These are phyloP conservation scores for Echinochloa phyllopogon DNA, from an alignment of 176 grass and related monocot genomes.

Conservation along the genomic window DNA sequence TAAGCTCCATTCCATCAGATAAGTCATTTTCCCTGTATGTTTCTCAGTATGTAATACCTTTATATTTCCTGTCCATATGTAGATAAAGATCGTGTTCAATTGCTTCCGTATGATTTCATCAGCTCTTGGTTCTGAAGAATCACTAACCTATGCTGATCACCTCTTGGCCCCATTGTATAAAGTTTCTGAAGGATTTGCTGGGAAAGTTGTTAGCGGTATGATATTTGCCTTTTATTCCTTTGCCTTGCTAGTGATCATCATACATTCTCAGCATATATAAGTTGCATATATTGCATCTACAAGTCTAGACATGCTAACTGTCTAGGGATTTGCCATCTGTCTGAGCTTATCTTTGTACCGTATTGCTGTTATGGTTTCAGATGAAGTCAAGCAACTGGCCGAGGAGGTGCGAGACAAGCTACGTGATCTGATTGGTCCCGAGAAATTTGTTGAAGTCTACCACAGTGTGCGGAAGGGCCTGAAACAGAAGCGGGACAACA, in stretches of 20 bases:
- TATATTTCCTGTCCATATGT: constrained; percentile 13
- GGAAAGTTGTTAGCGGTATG: constrained; percentile 87
- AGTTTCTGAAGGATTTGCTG: constrained; percentile 95
- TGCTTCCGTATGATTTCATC: constrained; percentile 73
- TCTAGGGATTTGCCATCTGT: not conserved
- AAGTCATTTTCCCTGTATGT: constrained; percentile 20
- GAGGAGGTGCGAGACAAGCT: constrained; percentile 64
- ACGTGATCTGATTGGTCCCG: constrained; percentile 63
- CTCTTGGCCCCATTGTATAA: constrained; percentile 85
- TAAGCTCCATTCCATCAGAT: constrained; percentile 39
- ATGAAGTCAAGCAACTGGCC: constrained; percentile 83
- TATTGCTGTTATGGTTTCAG: constrained; percentile 53
- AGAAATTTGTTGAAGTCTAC: constrained; percentile 81
- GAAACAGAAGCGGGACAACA: constrained; percentile 80
- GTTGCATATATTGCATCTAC: not conserved
- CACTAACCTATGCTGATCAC: constrained; percentile 64
- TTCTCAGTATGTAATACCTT: constrained; percentile 2
- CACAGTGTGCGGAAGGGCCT: constrained; percentile 63
- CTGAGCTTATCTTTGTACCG: not conserved
- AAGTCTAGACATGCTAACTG: not conserved
- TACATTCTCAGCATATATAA: constrained; percentile 7
- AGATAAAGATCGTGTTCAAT: constrained; percentile 85
- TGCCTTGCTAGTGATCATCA: not conserved
- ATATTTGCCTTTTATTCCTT: constrained; percentile 19
- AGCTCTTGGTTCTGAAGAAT: constrained; percentile 70